A percentile compares a stretch with the other conserved stretches of the same genome.
Conservation (phyloP, 768 basidiomycete genomes). For the Butyriboletus loyo region DNA sequence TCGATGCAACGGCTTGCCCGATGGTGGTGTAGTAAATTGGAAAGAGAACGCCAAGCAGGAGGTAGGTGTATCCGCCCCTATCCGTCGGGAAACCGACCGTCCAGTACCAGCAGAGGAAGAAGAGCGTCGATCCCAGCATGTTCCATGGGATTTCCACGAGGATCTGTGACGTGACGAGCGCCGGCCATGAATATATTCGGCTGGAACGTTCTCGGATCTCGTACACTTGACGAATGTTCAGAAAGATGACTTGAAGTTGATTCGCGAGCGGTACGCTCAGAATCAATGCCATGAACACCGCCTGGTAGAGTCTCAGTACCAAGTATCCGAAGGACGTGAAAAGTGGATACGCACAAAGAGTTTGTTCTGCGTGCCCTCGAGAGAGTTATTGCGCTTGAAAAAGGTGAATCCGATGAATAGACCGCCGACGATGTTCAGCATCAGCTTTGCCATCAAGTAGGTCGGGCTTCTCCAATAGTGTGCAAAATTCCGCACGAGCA, state of each 20-base stretch:
- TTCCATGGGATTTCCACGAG: conserved; percentile 63
- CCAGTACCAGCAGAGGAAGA: conserved; percentile 71
- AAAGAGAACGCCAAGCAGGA: conserved; percentile 52
- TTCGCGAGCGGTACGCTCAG: conserved; percentile 51
- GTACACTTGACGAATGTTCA: conserved; percentile 57
- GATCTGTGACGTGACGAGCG: conserved; percentile 52
- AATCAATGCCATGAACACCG: conserved; percentile 57
- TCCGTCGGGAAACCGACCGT: conserved; percentile 56
- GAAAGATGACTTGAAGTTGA: conserved; percentile 62
- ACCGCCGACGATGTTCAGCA: conserved; percentile 51
- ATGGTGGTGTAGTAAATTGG: conserved; percentile 63
- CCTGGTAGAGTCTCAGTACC: conserved; percentile 26
- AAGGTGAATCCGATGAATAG: conserved; percentile 64
- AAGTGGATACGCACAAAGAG: conserved; percentile 49
- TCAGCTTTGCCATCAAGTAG: conserved; percentile 58
- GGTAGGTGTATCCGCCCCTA: conserved; percentile 58
- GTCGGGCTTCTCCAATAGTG: conserved; percentile 58
- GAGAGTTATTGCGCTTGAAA: conserved; percentile 49
- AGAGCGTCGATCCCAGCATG: conserved; percentile 51
- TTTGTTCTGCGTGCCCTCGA: conserved; percentile 63
- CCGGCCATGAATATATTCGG: conserved; percentile 64
- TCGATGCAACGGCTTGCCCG: conserved; percentile 57
- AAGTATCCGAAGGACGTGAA: not conserved
- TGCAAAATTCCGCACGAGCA: conserved; percentile 43
- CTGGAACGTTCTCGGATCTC: conserved; percentile 65